phyloP scores from a whole-genome alignment of 2,329 filamentous ascomycete species.

The Colletotrichum higginsianum region DNA sequence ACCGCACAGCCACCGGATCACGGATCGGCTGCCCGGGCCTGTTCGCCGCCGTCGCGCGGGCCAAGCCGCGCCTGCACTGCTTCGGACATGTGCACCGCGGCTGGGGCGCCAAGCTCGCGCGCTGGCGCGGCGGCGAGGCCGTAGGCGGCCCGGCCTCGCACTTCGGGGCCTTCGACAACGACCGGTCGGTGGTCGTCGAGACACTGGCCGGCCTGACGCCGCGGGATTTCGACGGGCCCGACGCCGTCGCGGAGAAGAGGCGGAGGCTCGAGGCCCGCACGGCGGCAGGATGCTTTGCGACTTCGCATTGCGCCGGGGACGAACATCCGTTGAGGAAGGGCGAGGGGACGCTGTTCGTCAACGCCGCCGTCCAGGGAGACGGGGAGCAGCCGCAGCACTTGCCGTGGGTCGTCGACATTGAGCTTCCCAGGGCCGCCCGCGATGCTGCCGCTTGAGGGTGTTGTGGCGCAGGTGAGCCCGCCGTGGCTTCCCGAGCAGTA shows the following conservation, averaged over 20 bases:
- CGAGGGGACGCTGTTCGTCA: slow-evolving; percentile 68
- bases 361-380: slow-evolving; percentile 65
- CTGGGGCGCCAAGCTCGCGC: slow-evolving; percentile 60
- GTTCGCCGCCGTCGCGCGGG: slow-evolving; percentile 49
- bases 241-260: not conserved
- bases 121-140: slow-evolving; percentile 56
- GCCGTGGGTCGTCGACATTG: slow-evolving; percentile 26
- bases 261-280: slow-evolving; percentile 43
- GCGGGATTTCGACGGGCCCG: slow-evolving; percentile 32
- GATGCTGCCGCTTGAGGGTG: not conserved
- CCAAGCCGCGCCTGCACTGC: slow-evolving; percentile 53
- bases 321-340: slow-evolving; percentile 49
- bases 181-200: slow-evolving; percentile 55
- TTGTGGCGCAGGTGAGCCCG: not conserved
- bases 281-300: slow-evolving; percentile 50
- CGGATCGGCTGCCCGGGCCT: slow-evolving; percentile 51
- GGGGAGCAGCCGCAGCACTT: slow-evolving; percentile 55
- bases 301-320: slow-evolving; percentile 46
- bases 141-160: slow-evolving; percentile 53
- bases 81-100: slow-evolving; percentile 54
- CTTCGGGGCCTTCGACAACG: slow-evolving; percentile 65
- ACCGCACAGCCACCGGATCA: slow-evolving; percentile 50
- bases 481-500: not conserved
- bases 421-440: slow-evolving; percentile 17
- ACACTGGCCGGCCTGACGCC: slow-evolving; percentile 48